These are phyloP conservation scores for Lactuca saligna DNA, from an alignment of 129 eudicot genomes.

Conservation along the genomic window DNA sequence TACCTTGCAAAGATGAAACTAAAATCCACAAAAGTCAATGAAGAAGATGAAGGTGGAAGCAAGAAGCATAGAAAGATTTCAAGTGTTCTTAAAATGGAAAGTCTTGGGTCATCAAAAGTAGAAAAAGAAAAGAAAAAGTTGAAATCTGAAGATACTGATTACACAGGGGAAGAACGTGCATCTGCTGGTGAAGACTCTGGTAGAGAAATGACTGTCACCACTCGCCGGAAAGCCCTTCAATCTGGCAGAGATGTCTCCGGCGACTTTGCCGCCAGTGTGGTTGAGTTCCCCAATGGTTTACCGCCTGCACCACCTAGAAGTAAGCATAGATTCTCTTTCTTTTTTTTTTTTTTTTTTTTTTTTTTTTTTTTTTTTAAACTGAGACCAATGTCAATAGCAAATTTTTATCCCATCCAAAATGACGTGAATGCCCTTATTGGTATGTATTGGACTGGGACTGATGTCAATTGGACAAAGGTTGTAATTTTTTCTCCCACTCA, in stretches of 20 bases:
- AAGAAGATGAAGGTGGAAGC: constrained; percentile 41
- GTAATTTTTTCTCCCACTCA: background rate
- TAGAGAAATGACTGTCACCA: constrained; percentile 60
- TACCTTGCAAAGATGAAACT: constrained; percentile 70
- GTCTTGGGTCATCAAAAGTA: constrained; percentile 29
- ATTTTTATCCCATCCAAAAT: too few species aligned
- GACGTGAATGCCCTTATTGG: background rate
- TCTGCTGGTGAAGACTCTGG: constrained; percentile 34
- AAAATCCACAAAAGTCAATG: constrained; percentile 37
- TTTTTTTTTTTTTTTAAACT: background rate
- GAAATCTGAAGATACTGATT: constrained; percentile 53
- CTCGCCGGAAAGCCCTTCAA: constrained; percentile 68
- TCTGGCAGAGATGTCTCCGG: constrained; percentile 42
- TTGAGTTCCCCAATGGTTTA: constrained; percentile 81
- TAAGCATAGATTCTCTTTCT: constrained; percentile 40
- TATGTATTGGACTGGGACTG: background rate
- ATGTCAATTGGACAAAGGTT: background rate
- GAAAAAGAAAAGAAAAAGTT: constrained; percentile 38
- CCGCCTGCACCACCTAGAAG: constrained; percentile 86
- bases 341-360: too few species aligned
- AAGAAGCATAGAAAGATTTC: constrained; percentile 43
- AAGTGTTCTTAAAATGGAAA: constrained; percentile 35
- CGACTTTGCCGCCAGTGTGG: constrained; percentile 27
- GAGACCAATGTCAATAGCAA: too few species aligned
- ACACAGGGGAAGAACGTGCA: constrained; percentile 49